Evolutionary conservation across 1,284 basidiomycete genomes (phyloP).

Genomic region (Ceratobasidium sp.): DNA sequence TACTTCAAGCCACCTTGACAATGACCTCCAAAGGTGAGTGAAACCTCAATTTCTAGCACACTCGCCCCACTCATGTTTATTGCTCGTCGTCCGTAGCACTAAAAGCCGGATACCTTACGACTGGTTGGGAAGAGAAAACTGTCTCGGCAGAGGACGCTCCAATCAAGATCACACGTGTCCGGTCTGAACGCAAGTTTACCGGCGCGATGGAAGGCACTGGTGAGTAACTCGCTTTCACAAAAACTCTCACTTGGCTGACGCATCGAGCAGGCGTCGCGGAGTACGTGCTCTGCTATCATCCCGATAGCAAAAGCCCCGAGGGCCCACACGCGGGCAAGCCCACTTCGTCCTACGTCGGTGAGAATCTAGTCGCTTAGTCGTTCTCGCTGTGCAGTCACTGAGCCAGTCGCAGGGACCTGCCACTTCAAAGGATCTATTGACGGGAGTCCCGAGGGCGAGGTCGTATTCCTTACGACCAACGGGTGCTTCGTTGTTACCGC

Average conservation of each 20-base stretch:
- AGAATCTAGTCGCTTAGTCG: neutral
- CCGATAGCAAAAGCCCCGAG: conserved; percentile 4
- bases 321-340: conserved; percentile 34
- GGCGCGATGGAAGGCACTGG: conserved; percentile 39
- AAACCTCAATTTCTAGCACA: neutral
- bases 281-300: conserved; percentile 39
- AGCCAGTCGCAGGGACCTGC: conserved; percentile 20
- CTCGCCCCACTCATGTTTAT: neutral
- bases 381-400: neutral
- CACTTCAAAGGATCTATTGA: conserved; percentile 39
- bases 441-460: conserved; percentile 36
- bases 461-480: conserved; percentile 31
- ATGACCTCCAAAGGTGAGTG: conserved; percentile 26
- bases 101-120: conserved; percentile 24
- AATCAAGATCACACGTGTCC: conserved; percentile 37
- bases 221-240: neutral
- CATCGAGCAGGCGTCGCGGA: conserved; percentile 29
- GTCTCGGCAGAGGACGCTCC: conserved; percentile 16
- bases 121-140: conserved; percentile 36
- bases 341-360: conserved; percentile 35
- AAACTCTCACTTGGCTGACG: neutral
- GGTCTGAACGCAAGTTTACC: conserved; percentile 40
- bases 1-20: too few species aligned
- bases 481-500: conserved; percentile 22
- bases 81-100: neutral